Evolutionary conservation across 1,284 basidiomycete species (phyloP).

Genomic region (Ganoderma boninense): DNA sequence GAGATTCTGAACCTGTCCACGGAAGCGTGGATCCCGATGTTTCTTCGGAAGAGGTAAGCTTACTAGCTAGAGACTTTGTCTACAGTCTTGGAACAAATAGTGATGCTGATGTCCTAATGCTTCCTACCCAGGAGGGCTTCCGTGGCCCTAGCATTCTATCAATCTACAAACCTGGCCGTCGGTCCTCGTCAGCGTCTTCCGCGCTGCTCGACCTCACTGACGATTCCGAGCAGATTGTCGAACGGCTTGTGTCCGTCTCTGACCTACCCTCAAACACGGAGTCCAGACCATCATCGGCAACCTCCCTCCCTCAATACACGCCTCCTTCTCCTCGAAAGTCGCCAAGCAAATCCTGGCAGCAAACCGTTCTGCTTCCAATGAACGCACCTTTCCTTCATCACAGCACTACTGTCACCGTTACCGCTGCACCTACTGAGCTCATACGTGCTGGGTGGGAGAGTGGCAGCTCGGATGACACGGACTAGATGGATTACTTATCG

Average conservation of each 20-base stretch:
- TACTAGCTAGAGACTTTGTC: conserved; percentile 18
- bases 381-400: conserved; percentile 44
- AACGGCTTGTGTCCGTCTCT: conserved; percentile 36
- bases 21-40: conserved; percentile 28
- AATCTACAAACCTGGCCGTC: conserved; percentile 30
- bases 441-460: conserved; percentile 68
- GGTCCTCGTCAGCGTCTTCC: conserved; percentile 30
- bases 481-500: conserved; percentile 24
- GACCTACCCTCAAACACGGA: conserved; percentile 25
- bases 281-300: conserved; percentile 27
- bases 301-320: conserved; percentile 20
- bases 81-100: conserved; percentile 12
- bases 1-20: conserved; percentile 14
- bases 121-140: conserved; percentile 26
- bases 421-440: conserved; percentile 55
- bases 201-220: conserved; percentile 35
- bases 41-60: conserved; percentile 33
- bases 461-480: conserved; percentile 51
- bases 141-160: conserved; percentile 31
- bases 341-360: conserved; percentile 51
- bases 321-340: conserved; percentile 32
- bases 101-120: conserved; percentile 14
- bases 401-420: conserved; percentile 49
- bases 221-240: conserved; percentile 40
- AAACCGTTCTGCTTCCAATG: conserved; percentile 45